Evolutionary conservation across 176 grass and related monocot genomes (phyloP), one percentile per base, ranked within the genome.

Genomic region (Phragmites australis): DNA sequence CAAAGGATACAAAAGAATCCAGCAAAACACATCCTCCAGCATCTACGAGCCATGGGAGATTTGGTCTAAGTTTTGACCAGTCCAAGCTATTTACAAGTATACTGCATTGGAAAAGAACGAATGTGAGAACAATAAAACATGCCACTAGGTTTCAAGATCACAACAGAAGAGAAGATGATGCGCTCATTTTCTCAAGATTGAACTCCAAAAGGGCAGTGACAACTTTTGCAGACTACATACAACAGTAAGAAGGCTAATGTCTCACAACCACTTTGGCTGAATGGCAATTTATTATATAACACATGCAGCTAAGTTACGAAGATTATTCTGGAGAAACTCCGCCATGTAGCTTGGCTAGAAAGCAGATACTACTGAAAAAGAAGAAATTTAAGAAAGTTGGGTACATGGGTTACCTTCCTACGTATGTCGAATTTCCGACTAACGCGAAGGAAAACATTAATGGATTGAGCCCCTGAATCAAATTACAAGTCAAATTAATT

Each of bases 371-470:
- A 31, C 25, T 25, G 56, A 52, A 46, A 83, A 29, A 52, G 25
- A 78, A 57, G 25, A 47, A 52, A 52, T 51, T 9, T 60, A 39
- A 68, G 68, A 8, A 65, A 77, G 13, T 78, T 67, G 37, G 7
- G 30, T 81, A 21, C 40, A 70, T 70, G 53, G 21, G 41, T 81
- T 93, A 99, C 97, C 97, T 99, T 88, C 93, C 97, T 29, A 96
- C 93, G 30, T 99, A 99, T 50, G 97, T 91, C 8, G 64, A 77
- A 88, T 99, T 99, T 59, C 97, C 97, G 74, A 93, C 32, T 50
- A 99, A 65, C 74, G 93, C 97, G 84, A 96, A 99, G 54, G 89
- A 62, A 84, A 99, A 99, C 97, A 99, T 99, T 34, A 99, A 63
- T 13, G 93, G 97, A 84, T 68, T 99, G 50, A 99, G 93, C 6